Percentiles rank a stretch among this genome's conserved stretches.
These are phyloP conservation scores for Blakeslea trispora DNA, from an alignment of 371 early-diverging fungal genomes.

Conservation along the genomic window DNA sequence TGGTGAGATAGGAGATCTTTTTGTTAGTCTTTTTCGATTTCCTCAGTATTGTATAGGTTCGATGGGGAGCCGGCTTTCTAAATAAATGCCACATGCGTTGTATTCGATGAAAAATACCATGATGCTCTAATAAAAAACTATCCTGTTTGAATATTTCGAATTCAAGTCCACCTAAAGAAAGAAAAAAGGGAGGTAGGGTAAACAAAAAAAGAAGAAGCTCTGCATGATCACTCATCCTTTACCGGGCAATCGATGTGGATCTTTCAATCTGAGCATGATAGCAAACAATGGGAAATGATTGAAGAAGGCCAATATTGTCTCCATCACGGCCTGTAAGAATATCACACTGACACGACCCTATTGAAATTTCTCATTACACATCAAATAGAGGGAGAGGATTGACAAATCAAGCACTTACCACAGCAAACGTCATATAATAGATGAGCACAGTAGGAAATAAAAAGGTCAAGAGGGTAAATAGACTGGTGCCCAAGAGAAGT, in stretches of 20 bases:
- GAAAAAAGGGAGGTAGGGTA: not conserved
- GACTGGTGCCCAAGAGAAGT: slow-evolving; percentile 89
- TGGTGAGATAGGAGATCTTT: slow-evolving; percentile 5
- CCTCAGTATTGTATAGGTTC: not conserved
- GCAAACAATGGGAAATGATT: slow-evolving; percentile 96
- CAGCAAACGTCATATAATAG: slow-evolving; percentile 88
- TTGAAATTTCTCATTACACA: not conserved
- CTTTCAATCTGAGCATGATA: slow-evolving; percentile 84
- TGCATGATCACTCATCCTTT: not conserved
- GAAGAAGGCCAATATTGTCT: slow-evolving; percentile 81
- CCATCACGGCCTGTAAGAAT: slow-evolving; percentile 76
- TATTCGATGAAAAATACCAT: slow-evolving; percentile 20
- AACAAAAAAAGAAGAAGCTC: not conserved
- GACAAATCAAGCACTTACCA: slow-evolving; percentile 50
- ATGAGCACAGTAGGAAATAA: slow-evolving; percentile 94
- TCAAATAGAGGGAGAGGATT: too few relatives aligned
- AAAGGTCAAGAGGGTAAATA: slow-evolving; percentile 91
- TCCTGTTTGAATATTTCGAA: slow-evolving; percentile 49
- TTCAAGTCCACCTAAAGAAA: slow-evolving; percentile 44
- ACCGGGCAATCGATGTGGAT: slow-evolving; percentile 88
- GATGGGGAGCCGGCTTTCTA: not conserved
- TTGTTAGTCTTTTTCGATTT: not conserved
- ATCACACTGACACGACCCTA: slow-evolving; percentile 80
- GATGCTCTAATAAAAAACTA: slow-evolving; percentile 32
- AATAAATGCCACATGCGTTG: slow-evolving; percentile 5